Evolutionary conservation across 768 basidiomycete genomes (phyloP).

Genomic region (Podaxis sp.): DNA sequence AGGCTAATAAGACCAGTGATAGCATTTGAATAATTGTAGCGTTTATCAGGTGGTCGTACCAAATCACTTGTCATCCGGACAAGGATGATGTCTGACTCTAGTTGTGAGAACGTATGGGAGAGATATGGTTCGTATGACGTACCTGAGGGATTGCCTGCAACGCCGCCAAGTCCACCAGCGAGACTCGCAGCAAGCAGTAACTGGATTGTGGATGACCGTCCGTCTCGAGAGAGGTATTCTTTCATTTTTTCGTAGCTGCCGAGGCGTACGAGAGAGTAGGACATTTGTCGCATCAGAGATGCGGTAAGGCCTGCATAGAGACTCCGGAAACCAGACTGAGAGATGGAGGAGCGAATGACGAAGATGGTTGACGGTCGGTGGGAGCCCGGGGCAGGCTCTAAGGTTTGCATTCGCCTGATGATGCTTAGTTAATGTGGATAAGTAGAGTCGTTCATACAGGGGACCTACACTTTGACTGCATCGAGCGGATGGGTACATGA

Average conservation of each 20-base stretch:
- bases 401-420: slow-evolving; percentile 77
- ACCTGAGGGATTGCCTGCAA: slow-evolving; percentile 85
- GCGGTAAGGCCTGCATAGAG: slow-evolving; percentile 81
- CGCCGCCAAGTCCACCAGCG: slow-evolving; percentile 77
- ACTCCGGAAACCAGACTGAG: slow-evolving; percentile 64
- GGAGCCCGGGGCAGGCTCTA: slow-evolving; percentile 37
- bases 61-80: slow-evolving; percentile 89
- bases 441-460: not conserved
- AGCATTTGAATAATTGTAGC: slow-evolving; percentile 79
- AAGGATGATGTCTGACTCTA: slow-evolving; percentile 55
- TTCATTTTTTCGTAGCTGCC: slow-evolving; percentile 82
- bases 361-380: slow-evolving; percentile 60
- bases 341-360: slow-evolving; percentile 61
- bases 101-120: not conserved
- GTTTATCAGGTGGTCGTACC: slow-evolving; percentile 64
- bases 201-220: slow-evolving; percentile 47
- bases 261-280: slow-evolving; percentile 82
- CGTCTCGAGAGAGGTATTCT: slow-evolving; percentile 41
- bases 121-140: slow-evolving; percentile 14
- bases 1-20: slow-evolving; percentile 65
- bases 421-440: not conserved
- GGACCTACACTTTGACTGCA: slow-evolving; percentile 75
- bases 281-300: slow-evolving; percentile 85
- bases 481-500: slow-evolving; percentile 81
- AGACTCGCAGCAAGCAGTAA: slow-evolving; percentile 62